These are phyloP conservation scores for Ogataea zsoltii DNA, from an alignment of 805 yeast species.

Conservation along the genomic window DNA sequence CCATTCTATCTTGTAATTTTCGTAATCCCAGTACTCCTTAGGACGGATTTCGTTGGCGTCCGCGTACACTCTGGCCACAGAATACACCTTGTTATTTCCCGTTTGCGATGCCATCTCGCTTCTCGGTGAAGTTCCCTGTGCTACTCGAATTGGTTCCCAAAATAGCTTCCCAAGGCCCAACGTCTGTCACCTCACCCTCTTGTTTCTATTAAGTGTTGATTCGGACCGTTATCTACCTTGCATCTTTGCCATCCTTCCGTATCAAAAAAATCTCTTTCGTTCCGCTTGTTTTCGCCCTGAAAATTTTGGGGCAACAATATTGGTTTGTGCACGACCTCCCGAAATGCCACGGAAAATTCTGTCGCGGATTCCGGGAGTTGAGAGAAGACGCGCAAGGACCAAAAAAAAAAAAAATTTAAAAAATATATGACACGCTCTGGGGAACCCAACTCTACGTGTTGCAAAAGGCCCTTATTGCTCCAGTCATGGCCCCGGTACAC, in stretches of 20 bases:
- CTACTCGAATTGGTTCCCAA: constrained; percentile 1
- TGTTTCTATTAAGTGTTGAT: too few species aligned
- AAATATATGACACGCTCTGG: not conserved
- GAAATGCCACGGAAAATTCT: too few species aligned
- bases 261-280: not conserved
- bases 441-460: not conserved
- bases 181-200: not conserved
- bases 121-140: constrained; percentile 8
- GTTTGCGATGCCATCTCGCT: constrained; percentile 8
- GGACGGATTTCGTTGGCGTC: constrained; percentile 78
- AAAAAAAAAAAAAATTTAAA: not conserved
- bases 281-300: constrained; percentile 7
- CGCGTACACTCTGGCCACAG: constrained; percentile 68
- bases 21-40: constrained; percentile 82
- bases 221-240: not conserved
- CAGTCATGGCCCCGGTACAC: constrained; percentile 1
- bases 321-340: constrained; percentile 4
- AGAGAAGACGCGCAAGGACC: not conserved
- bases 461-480: not conserved
- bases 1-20: constrained; percentile 74
- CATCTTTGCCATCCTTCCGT: not conserved
- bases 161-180: not conserved
- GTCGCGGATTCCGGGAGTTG: not conserved
- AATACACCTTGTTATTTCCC: constrained; percentile 27
- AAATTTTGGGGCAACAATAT: constrained; percentile 3